Evolutionary conservation across 495 filamentous ascomycete genomes (phyloP), one percentile per base, ranked within the genome.

Genomic region (Neurospora discreta): DNA sequence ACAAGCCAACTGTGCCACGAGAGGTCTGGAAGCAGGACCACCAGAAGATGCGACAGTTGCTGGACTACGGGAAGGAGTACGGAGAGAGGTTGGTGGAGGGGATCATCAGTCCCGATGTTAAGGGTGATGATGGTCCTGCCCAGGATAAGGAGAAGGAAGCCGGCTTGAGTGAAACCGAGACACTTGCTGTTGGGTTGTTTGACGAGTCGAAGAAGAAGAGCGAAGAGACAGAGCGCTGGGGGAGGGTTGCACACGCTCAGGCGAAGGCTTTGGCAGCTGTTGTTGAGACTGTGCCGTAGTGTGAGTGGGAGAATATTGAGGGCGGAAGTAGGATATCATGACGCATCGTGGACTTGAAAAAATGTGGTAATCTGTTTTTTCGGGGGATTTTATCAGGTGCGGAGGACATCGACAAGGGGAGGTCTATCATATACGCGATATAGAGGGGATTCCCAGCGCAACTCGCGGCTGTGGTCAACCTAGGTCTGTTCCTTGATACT

Each of bases 11-110:
- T 39, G 20, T 78, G 10, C 82, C 80, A 3, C 74, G 72, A 11
- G 75, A 75, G 46, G 74, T 69, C 23, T 84, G 82, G 82, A 74
- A 75, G 71, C 71, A 82, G 52, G 82, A 84, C 42, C 74, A 77
- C 18, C 69, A 76, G 60, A 73, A 80, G 2, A 76, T 79, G 68
- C 76, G 74, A 26, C 76, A 78, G 43, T 52, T 84, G 71, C 73
- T 84, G 20, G 67, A 73, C 16, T 80, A 72, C 38, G 79, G 82
- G 15, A 74, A 71, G 58, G 65, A 75, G 60, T 75, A 82, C 68
- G 82, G 79, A 30, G 77, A 81, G 74, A 77, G 68, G 20, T 72
- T 82, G n/a, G 75, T 78, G 13, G 80, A 82, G 65, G 68, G 73
- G 1, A 76, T 77, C 60, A 73, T 84, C 15, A 75, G 58, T 26